Evolutionary conservation across 129 eudicot species (phyloP), one percentile per base, ranked within the genome.

Genomic region (Pulicaria dysenterica): DNA sequence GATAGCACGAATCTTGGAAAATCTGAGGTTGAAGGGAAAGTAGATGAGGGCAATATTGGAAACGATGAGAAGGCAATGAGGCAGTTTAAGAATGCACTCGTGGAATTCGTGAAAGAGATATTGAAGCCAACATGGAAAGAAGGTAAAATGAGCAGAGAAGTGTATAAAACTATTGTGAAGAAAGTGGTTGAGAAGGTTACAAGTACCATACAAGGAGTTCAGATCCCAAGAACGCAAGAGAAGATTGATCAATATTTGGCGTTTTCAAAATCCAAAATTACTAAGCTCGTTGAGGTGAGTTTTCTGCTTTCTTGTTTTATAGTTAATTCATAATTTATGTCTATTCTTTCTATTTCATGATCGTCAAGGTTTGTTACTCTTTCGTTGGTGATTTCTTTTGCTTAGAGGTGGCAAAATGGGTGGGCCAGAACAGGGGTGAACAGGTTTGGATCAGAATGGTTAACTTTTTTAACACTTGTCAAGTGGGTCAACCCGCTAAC

Each of bases 61-160:
- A 66, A 66, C 31, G 97, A 89, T 78, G 93, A 85, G 10, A 92
- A 87, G 79, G 97, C 73, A 14, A 84, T 83, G 77, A 80, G 96
- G 15, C 13, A 72, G n/a, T 92, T 92, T 59, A 92, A 89, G 69
- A 70, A 79, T 63, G 85, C 85, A 6, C 92, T 92, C 9, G 83
- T 85, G 44, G 96, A 92, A 55, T 81, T 83, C 81, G 96, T 92
- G 39, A 92, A 92, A 83, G 96, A 92, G 64, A 82, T 86, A 40
- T 51, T 92, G 51, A 92, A 92, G 69, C 97, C 97, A 4, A 73
- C 77, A 8, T 92, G 97, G 97, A 92, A 92, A 68, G 94, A 86
- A 84, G 97, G 97, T 58, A 83, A 76, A 13, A 81, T 92, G 88
- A 82, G 89, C 80, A 83, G 88, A 81, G 97, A 92, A 11, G 89